Evolutionary conservation across 2,329 filamentous ascomycete species (phyloP).

Genomic region (Aureobasidium melanogenum): DNA sequence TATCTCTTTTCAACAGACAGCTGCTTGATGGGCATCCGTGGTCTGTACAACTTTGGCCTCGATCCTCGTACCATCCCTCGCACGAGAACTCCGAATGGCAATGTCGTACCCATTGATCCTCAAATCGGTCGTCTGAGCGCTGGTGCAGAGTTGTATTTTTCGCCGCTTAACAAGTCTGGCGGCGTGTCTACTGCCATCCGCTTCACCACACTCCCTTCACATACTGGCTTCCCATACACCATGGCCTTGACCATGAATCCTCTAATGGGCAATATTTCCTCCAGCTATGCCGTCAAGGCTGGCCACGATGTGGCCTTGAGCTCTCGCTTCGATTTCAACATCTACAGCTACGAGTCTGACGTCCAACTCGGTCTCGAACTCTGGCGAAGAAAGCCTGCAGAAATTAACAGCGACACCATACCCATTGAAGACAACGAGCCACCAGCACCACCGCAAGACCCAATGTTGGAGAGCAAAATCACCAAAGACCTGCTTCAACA

Average conservation of each 20-base stretch:
- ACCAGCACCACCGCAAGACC: slow-evolving; percentile 3
- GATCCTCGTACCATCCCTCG: slow-evolving; percentile 42
- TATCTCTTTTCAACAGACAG: slow-evolving; percentile 90
- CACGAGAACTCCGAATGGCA: slow-evolving; percentile 18
- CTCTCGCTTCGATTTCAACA: slow-evolving; percentile 91
- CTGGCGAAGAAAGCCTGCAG: slow-evolving; percentile 53
- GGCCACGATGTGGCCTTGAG: slow-evolving; percentile 75
- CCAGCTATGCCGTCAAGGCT: slow-evolving; percentile 85
- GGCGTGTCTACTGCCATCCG: slow-evolving; percentile 81
- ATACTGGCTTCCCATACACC: slow-evolving; percentile 80
- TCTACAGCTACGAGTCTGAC: slow-evolving; percentile 95
- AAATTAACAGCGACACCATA: not conserved
- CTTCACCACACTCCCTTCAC: slow-evolving; percentile 76
- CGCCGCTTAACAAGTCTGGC: slow-evolving; percentile 84
- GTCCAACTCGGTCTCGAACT: slow-evolving; percentile 87
- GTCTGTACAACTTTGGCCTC: slow-evolving; percentile 88
- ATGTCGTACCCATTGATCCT: slow-evolving; percentile 38
- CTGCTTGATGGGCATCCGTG: slow-evolving; percentile 75
- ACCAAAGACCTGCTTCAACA: not conserved
- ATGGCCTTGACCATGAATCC: slow-evolving; percentile 91
- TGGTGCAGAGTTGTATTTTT: slow-evolving; percentile 92
- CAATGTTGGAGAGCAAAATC: not conserved
- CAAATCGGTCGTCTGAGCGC: slow-evolving; percentile 79
- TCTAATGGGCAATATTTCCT: slow-evolving; percentile 85
- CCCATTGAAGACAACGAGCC: not conserved